Conservation (phyloP, 2,329 filamentous ascomycete species). For the Penicillium sclerotiorum region DNA sequence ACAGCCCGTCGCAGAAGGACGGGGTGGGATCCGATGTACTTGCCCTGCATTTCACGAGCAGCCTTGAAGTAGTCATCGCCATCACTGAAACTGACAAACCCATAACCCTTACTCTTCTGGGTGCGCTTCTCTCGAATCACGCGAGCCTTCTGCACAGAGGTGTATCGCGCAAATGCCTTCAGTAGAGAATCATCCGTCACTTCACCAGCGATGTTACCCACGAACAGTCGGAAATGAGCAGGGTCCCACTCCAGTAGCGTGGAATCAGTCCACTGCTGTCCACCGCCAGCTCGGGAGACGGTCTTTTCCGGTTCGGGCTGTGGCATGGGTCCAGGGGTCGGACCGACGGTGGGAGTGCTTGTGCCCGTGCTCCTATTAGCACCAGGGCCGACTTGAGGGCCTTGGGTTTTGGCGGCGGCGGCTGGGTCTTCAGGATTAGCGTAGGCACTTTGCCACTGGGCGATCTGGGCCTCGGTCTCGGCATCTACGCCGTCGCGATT, state of each 20-base stretch:
- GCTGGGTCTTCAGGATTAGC: conserved; percentile 46
- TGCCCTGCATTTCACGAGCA: conserved; percentile 97
- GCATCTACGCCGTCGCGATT: conserved; percentile 62
- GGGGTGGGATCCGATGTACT: conserved; percentile 98
- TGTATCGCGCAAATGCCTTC: conserved; percentile 89
- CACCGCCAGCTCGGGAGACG: conserved; percentile 83
- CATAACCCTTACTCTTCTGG: conserved; percentile 93
- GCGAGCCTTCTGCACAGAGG: conserved; percentile 85
- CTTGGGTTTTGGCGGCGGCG: conserved; percentile 16
- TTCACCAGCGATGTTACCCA: conserved; percentile 95
- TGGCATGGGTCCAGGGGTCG: conserved; percentile 23
- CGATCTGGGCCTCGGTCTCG: conserved; percentile 87
- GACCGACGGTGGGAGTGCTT: conserved; percentile 31
- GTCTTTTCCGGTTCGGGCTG: conserved; percentile 68
- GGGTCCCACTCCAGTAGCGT: conserved; percentile 94
- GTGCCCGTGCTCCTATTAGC: conserved; percentile 28
- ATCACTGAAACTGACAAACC: conserved; percentile 94
- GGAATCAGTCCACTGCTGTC: conserved; percentile 88
- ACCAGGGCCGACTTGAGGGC: conserved; percentile 40
- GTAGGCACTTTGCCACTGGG: conserved; percentile 93
- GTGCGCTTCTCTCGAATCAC: conserved; percentile 95
- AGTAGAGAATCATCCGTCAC: conserved; percentile 93
- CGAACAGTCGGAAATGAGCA: conserved; percentile 89
- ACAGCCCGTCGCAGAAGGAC: conserved; percentile 84
- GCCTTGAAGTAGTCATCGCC: conserved; percentile 96